Conservation (phyloP, 1,139 yeast species). For the Nakaseomyces delphensis region DNA sequence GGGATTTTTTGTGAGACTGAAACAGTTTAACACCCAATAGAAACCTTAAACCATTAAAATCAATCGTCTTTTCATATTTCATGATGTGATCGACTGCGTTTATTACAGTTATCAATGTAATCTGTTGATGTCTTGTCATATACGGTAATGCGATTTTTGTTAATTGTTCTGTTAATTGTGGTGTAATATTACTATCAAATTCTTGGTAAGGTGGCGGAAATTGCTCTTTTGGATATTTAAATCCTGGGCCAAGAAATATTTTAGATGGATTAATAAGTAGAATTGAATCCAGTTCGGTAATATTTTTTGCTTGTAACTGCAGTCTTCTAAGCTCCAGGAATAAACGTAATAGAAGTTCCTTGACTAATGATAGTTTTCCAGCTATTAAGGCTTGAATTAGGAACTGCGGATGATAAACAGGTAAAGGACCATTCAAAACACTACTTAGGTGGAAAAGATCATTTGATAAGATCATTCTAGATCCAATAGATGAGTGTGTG, state of each 20-base stretch:
- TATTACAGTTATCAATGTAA: constrained; percentile 63
- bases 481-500: constrained; percentile 40
- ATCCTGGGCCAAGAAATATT: constrained; percentile 24
- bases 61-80: constrained; percentile 45
- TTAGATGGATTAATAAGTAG: constrained; percentile 33
- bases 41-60: constrained; percentile 64
- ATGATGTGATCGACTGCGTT: constrained; percentile 53
- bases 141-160: constrained; percentile 64
- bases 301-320: constrained; percentile 35
- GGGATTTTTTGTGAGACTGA: constrained; percentile 43
- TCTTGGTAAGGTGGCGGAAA: constrained; percentile 37
- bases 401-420: constrained; percentile 86
- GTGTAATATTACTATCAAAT: constrained; percentile 42
- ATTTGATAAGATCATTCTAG: constrained; percentile 39
- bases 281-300: constrained; percentile 33
- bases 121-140: constrained; percentile 84
- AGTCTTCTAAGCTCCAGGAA: constrained; percentile 45
- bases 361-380: constrained; percentile 50
- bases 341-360: constrained; percentile 47
- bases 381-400: constrained; percentile 68
- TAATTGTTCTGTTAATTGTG: constrained; percentile 49
- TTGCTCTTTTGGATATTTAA: constrained; percentile 17
- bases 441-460: constrained; percentile 60
- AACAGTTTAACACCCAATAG: constrained; percentile 65
- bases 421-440: constrained; percentile 79